Percentiles rank a stretch among this genome's conserved stretches.
Conservation (phyloP, 495 filamentous ascomycete genomes). For the Antarctomyces pellizariae region DNA sequence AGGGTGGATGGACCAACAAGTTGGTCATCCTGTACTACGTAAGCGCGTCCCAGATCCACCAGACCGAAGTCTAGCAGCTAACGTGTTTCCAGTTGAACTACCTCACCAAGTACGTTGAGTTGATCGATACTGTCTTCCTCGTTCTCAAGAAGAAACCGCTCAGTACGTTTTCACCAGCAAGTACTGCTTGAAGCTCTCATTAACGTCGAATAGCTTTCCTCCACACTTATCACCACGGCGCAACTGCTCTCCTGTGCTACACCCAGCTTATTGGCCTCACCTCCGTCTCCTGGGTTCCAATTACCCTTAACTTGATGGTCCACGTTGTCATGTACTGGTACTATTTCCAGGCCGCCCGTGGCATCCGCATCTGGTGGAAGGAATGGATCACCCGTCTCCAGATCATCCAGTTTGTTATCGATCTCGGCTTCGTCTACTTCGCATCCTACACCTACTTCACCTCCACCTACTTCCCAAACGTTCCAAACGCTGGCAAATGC, state of each 20-base stretch:
- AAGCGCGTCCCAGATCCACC: constrained; percentile 14
- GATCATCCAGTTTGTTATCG: constrained; percentile 63
- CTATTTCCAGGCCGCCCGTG: constrained; percentile 70
- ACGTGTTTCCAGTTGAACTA: constrained; percentile 43
- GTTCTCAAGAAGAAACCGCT: constrained; percentile 76
- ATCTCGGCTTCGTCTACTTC: constrained; percentile 79
- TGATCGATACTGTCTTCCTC: constrained; percentile 61
- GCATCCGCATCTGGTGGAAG: constrained; percentile 75
- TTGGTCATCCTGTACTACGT: constrained; percentile 64
- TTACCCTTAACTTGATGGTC: constrained; percentile 53
- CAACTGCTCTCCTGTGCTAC: constrained; percentile 67
- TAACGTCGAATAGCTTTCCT: constrained; percentile 38
- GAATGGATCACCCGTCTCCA: constrained; percentile 74
- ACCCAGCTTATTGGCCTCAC: constrained; percentile 60
- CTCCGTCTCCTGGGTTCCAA: constrained; percentile 57
- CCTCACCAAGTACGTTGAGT: constrained; percentile 62
- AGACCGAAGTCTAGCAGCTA: constrained; percentile 9
- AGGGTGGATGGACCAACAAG: constrained; percentile 60
- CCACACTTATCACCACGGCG: constrained; percentile 71
- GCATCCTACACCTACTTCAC: constrained; percentile 92
- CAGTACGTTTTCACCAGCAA: constrained; percentile 23
- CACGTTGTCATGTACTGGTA: constrained; percentile 60
- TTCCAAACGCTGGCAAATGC: constrained; percentile 65
- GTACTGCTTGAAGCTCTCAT: constrained; percentile 6
- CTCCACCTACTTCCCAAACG: constrained; percentile 67